Conservation (phyloP, 345 rosid species). For the Eucalyptus regnans region DNA sequence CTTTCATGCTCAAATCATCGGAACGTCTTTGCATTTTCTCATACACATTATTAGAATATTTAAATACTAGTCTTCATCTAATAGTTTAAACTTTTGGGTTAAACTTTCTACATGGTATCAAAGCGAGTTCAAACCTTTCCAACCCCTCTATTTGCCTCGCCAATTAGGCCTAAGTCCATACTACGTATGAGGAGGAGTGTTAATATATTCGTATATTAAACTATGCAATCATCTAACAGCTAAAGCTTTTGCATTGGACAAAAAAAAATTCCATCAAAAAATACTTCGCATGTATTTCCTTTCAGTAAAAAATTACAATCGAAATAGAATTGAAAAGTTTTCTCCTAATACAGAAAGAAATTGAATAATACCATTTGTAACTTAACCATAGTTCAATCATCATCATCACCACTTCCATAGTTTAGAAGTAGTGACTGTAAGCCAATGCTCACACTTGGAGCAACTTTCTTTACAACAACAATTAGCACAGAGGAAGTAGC, state of each 20-base stretch:
- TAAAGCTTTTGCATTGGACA: not conserved
- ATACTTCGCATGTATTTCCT: not conserved
- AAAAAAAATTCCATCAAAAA: not conserved
- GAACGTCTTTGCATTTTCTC: not conserved
- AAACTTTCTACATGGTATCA: not conserved
- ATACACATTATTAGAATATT: too few species aligned
- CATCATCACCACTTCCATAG: too few species aligned
- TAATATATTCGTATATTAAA: not conserved
- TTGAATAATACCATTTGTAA: not conserved
- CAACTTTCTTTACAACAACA: too few species aligned
- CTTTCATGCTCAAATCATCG: not conserved
- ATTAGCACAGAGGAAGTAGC: too few species aligned
- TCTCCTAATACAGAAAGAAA: not conserved
- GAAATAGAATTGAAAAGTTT: not conserved
- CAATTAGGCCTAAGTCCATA: not conserved
- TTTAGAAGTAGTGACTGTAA: too few species aligned
- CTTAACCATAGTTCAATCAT: too few species aligned
- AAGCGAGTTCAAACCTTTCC: not conserved
- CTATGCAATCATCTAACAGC: fast-evolving
- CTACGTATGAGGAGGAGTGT: not conserved
- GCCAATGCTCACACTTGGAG: too few species aligned
- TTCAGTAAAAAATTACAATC: not conserved
- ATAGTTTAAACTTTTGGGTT: fast-evolving
- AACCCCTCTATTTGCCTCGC: not conserved
- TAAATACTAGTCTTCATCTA: not conserved